Evolutionary conservation across 139 green algal species (phyloP).

Genomic region (Microglena sp.): DNA sequence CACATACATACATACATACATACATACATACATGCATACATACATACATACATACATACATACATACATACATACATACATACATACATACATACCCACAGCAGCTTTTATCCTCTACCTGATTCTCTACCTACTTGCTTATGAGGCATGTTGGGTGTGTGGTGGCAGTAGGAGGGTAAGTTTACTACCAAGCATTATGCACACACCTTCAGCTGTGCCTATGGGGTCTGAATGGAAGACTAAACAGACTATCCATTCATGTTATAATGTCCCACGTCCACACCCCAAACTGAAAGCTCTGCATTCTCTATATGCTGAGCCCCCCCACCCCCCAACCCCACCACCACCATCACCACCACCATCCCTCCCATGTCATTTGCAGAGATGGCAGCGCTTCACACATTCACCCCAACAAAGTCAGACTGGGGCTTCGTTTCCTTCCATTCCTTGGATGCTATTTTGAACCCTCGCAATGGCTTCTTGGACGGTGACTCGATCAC

Average conservation of each 20-base stretch:
- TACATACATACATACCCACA: too few species aligned
- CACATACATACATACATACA: too few species aligned
- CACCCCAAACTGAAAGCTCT: not conserved
- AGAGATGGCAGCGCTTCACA: conserved; percentile 53
- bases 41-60: too few species aligned
- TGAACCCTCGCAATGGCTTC: conserved; percentile 45
- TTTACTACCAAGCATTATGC: too few species aligned
- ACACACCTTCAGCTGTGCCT: not conserved
- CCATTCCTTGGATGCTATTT: conserved; percentile 50
- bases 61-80: too few species aligned
- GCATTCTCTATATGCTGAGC: not conserved
- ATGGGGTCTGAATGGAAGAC: not conserved
- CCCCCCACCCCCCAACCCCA: not conserved
- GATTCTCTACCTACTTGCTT: too few species aligned
- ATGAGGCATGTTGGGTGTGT: too few species aligned
- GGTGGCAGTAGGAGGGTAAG: too few species aligned
- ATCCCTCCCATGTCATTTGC: too few species aligned
- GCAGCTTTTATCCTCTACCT: too few species aligned
- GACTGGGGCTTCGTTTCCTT: conserved; percentile 91
- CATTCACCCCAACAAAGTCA: conserved; percentile 47
- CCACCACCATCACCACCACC: too few species aligned
- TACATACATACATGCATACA: too few species aligned
- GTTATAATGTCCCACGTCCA: not conserved
- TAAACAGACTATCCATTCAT: not conserved
- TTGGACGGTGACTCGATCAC: conserved; percentile 50